Percentiles rank a stretch among this genome's conserved stretches.
These are phyloP conservation scores for Pouteria glomerata DNA, from an alignment of 148 eudicot genomes.

Conservation along the genomic window DNA sequence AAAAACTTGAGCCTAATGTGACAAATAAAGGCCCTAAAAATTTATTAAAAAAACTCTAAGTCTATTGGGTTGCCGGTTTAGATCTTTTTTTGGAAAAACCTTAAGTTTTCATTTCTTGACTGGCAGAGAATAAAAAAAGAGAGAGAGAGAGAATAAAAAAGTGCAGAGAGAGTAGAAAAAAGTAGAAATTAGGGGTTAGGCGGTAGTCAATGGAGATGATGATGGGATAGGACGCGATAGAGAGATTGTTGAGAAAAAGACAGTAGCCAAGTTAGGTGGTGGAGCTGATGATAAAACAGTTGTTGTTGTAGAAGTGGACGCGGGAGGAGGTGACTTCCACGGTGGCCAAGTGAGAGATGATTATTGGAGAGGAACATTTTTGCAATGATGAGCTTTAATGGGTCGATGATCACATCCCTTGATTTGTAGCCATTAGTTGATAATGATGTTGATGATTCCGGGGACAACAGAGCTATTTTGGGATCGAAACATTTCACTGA, in stretches of 20 bases:
- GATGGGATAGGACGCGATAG: constrained; percentile 26
- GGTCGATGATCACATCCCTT: constrained; percentile 54
- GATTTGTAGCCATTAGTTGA: constrained; percentile 35
- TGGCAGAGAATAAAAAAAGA: no score
- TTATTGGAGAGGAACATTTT: constrained; percentile 45
- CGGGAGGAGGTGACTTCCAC: constrained; percentile 24
- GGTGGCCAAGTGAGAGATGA: constrained; percentile 6
- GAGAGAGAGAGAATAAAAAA: no score
- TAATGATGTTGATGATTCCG: constrained; percentile 17
- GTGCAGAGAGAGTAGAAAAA: no score
- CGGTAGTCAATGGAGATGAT: constrained; percentile 71
- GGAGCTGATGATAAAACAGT: constrained; percentile 81
- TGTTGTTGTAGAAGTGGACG: constrained; percentile 79
- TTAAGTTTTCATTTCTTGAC: no score
- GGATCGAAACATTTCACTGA: constrained; percentile 50
- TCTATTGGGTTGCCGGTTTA: no score
- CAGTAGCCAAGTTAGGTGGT: constrained; percentile 81
- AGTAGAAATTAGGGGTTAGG: no score
- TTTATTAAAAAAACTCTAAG: no score
- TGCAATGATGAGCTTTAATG: constrained; percentile 48
- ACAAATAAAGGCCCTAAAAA: no score
- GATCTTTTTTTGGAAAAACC: no score
- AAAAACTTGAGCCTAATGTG: no score
- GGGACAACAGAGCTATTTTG: constrained; percentile 29
- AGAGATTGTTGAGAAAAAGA: constrained; percentile 53